A percentile compares a stretch with the other conserved stretches of the same genome.
Conservation (phyloP, 116 monocot species). For the Phalaenopsis hybrid region DNA sequence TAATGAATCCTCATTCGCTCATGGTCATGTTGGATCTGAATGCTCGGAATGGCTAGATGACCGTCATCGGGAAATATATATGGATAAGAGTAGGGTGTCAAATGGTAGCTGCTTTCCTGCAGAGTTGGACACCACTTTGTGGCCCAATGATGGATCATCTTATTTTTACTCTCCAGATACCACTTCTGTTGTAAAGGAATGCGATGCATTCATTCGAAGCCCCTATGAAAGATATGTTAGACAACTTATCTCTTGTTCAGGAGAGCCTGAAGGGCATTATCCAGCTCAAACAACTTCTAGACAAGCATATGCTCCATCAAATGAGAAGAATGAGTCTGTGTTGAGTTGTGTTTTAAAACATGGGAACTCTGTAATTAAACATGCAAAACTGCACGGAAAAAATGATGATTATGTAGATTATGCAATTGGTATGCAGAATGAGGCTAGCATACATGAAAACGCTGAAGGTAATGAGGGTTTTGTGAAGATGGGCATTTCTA, state of each 20-base stretch:
- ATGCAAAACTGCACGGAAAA: slow-evolving; percentile 11
- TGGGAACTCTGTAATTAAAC: not conserved
- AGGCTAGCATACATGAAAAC: slow-evolving; percentile 6
- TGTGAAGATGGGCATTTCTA: not conserved
- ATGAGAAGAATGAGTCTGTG: not conserved
- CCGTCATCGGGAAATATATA: not conserved
- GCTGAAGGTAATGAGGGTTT: slow-evolving; percentile 11
- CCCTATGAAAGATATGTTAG: slow-evolving; percentile 27
- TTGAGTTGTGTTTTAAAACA: not conserved
- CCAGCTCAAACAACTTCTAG: slow-evolving; percentile 9
- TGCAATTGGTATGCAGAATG: slow-evolving; percentile 8
- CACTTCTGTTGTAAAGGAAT: slow-evolving; percentile 9
- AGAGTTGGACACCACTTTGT: slow-evolving; percentile 5
- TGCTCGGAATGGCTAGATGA: slow-evolving; percentile 17
- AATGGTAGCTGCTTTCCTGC: not conserved
- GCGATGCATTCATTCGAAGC: slow-evolving; percentile 5
- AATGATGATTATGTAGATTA: slow-evolving; percentile 9
- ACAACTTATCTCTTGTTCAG: slow-evolving; percentile 25
- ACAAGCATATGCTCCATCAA: slow-evolving; percentile 12
- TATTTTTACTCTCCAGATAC: slow-evolving; percentile 14
- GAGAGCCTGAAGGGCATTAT: slow-evolving; percentile 15
- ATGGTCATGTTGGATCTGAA: slow-evolving; percentile 8
- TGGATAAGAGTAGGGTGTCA: slow-evolving; percentile 1
- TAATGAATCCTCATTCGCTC: slow-evolving; percentile 4
- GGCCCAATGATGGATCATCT: slow-evolving; percentile 1